phyloP scores from a whole-genome alignment of 2,329 filamentous ascomycete genomes.

The Penicillium sp. region DNA sequence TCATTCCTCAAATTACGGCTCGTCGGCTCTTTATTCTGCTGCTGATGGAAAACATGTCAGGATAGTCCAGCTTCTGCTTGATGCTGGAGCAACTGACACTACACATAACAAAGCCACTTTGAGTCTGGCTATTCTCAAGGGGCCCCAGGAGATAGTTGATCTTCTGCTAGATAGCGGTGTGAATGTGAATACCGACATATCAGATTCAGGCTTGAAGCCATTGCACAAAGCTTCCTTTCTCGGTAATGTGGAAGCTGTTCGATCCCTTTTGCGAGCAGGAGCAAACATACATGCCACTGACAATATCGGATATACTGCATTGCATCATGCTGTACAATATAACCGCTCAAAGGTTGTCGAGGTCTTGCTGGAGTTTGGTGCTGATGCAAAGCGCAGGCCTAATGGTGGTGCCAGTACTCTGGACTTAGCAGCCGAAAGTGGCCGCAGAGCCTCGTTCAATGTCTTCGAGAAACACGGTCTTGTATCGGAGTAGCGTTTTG shows the following conservation, averaged over 20 bases:
- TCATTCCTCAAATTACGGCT: neutral
- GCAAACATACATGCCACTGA: neutral
- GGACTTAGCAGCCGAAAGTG: neutral
- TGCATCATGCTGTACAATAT: constrained; percentile 1
- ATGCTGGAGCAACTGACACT: neutral
- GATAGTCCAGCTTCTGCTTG: neutral
- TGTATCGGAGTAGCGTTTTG: neutral
- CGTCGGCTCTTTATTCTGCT: neutral
- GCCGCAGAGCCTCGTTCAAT: neutral
- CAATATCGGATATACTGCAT: neutral
- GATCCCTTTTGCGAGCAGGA: neutral
- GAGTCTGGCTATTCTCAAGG: neutral
- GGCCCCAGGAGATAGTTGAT: neutral
- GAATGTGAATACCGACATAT: neutral
- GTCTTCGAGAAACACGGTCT: neutral
- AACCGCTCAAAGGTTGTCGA: neutral
- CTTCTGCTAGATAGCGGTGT: neutral
- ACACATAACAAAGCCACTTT: neutral
- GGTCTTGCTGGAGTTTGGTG: neutral
- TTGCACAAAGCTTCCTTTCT: neutral
- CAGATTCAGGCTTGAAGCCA: neutral
- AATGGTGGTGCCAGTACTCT: neutral
- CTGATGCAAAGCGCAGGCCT: neutral
- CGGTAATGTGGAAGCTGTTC: neutral
- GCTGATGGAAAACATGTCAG: neutral